These are phyloP conservation scores for Arxiozyma heterogenica DNA, from an alignment of 1,139 yeast species.

Conservation along the genomic window DNA sequence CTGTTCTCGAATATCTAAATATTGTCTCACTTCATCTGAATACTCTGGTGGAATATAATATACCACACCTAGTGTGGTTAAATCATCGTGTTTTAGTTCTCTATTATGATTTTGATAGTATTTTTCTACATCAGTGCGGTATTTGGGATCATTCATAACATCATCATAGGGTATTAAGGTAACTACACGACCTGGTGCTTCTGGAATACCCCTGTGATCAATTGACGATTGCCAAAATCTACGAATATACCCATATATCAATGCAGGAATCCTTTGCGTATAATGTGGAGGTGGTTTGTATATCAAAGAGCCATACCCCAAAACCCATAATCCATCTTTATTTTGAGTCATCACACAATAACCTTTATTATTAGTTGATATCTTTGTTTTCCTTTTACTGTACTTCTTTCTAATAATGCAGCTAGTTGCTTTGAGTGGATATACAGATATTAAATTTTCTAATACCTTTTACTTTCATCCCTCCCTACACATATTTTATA, in stretches of 20 bases:
- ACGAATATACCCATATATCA: slow-evolving; percentile 64
- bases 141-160: slow-evolving; percentile 35
- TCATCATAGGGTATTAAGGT: slow-evolving; percentile 59
- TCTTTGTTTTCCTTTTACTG: too few relatives aligned
- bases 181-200: slow-evolving; percentile 77
- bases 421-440: too few relatives aligned
- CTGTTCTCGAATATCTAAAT: slow-evolving; percentile 75
- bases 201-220: slow-evolving; percentile 87
- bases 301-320: slow-evolving; percentile 85
- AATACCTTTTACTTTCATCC: neutral
- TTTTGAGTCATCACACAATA: neutral
- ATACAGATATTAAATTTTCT: too few relatives aligned
- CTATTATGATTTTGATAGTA: slow-evolving; percentile 5
- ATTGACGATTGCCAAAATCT: slow-evolving; percentile 88
- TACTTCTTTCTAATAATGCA: neutral
- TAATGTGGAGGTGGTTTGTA: slow-evolving; percentile 85
- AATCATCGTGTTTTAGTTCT: slow-evolving; percentile 33
- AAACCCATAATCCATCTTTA: slow-evolving; percentile 54
- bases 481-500: neutral
- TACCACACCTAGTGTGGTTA: slow-evolving; percentile 72
- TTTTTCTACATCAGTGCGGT: slow-evolving; percentile 38
- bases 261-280: slow-evolving; percentile 58
- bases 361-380: too few relatives aligned
- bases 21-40: slow-evolving; percentile 52
- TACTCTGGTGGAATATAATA: slow-evolving; percentile 65